Percentiles rank a stretch among this genome's conserved stretches.
Conservation (phyloP, 306 rosid genomes). For the Hippophae rhamnoides region DNA sequence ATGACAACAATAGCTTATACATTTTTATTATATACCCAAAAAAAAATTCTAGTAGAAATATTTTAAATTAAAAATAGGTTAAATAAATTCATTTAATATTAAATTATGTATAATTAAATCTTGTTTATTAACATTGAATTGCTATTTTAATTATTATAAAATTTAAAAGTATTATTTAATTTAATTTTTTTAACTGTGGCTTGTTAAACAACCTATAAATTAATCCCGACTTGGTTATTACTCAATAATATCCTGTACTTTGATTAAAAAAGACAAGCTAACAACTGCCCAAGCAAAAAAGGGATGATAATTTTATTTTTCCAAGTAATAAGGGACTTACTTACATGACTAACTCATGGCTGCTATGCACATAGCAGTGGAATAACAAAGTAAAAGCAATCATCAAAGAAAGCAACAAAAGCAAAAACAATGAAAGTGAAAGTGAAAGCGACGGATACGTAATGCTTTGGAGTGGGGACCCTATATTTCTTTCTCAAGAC, state of each 20-base stretch:
- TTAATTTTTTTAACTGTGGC: too few relatives aligned
- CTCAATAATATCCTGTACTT: background rate
- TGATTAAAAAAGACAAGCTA: constrained; percentile 4
- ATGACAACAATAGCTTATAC: too few relatives aligned
- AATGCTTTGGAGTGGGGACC: constrained; percentile 17
- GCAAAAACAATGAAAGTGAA: constrained; percentile 18
- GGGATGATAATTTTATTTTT: background rate
- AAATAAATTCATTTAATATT: too few relatives aligned
- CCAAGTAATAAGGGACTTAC: constrained; percentile 13
- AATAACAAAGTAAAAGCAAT: constrained; percentile 16
- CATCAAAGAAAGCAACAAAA: constrained; percentile 25
- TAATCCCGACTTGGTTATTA: background rate
- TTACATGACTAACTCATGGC: background rate
- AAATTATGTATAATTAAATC: too few relatives aligned
- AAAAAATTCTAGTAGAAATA: too few relatives aligned
- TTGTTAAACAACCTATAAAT: too few relatives aligned
- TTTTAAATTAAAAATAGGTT: too few relatives aligned
- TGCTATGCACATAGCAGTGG: constrained; percentile 19
- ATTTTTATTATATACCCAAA: too few relatives aligned
- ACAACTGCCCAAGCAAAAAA: constrained; percentile 10
- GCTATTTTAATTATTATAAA: too few relatives aligned
- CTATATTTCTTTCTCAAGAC: background rate
- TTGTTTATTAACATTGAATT: too few relatives aligned
- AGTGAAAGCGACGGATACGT: background rate
- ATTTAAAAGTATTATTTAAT: too few relatives aligned